Evolutionary conservation across 2,329 filamentous ascomycete species (phyloP), one percentile per base, ranked within the genome.

Genomic region (Fusarium sp.): DNA sequence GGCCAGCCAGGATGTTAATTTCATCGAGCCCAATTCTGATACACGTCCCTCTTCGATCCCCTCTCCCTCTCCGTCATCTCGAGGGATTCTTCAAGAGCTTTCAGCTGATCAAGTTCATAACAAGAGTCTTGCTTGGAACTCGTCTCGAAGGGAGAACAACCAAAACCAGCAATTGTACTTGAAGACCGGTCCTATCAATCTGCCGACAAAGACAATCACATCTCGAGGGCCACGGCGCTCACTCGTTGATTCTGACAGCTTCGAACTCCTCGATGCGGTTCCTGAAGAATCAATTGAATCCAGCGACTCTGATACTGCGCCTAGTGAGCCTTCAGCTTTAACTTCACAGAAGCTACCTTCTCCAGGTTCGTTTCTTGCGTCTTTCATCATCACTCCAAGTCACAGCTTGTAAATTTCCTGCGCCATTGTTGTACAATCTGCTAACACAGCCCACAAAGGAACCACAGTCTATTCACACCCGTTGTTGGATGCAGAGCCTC

Each of bases 221-320:
- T 72, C 78, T 56, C 77, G 77, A 54, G 68, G 72, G 59, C 77
- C 77, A 66, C 79, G 79, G 42, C 82, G 81, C n/a, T 77, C 80
- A 24, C 74, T 77, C 38, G 73, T 80, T 54, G 77, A 80, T 36
- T 60, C 72, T n/a, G 78, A 81, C 35, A 80, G 76, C 4, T 83
- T 83, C 65, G 79, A 81, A 62, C 80, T 81, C 55, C 77, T 82
- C 35, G 77, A 79, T 73, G 75, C 74, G 20, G 79, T 81, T n/a
- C 66, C 75, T 42, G 80, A 82, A 55, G 81, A 81, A 66, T 65
- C 77, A 45, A 72, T 63, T 54, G 49, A 62, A 35, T 62, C 73
- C 33, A 58, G 33, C 57, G 38, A 55, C 47, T 63, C 57, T 55
- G 45, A 39, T 62, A 42, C 49, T 65, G 48, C 61, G n/a, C 47